A percentile compares a stretch with the other conserved stretches of the same genome.
Conservation (phyloP, 2,329 filamentous ascomycete genomes). For the Tricladium varicosporioides region DNA sequence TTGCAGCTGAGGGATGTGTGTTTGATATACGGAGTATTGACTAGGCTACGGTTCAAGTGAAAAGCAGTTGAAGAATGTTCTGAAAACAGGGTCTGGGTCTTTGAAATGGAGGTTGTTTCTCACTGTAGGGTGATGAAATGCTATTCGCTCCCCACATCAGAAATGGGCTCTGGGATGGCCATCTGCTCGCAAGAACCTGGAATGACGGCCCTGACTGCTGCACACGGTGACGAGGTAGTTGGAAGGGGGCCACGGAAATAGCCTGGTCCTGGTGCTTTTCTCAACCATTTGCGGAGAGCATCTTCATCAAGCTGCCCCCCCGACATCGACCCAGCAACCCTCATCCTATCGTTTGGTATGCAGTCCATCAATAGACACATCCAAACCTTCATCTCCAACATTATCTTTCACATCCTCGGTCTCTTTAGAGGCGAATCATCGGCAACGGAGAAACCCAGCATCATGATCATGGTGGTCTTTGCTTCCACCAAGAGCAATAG, state of each 20-base stretch:
- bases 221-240: background rate
- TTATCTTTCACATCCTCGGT: background rate
- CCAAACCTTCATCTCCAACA: background rate
- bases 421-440: background rate
- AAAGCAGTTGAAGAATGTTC: background rate
- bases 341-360: background rate
- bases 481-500: too few species aligned
- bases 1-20: background rate
- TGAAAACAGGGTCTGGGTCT: background rate
- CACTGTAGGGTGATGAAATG: background rate
- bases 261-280: background rate
- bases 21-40: background rate
- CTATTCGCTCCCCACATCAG: background rate
- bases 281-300: background rate
- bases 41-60: background rate
- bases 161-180: too few species aligned
- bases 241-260: background rate
- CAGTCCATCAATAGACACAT: background rate
- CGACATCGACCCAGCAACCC: conserved; percentile 1
- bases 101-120: background rate
- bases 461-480: background rate
- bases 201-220: background rate
- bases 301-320: background rate
- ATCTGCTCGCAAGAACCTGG: too few species aligned
- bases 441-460: background rate